These are phyloP conservation scores for Craterostigma plantagineum DNA, from an alignment of 257 asterid species.

Conservation along the genomic window DNA sequence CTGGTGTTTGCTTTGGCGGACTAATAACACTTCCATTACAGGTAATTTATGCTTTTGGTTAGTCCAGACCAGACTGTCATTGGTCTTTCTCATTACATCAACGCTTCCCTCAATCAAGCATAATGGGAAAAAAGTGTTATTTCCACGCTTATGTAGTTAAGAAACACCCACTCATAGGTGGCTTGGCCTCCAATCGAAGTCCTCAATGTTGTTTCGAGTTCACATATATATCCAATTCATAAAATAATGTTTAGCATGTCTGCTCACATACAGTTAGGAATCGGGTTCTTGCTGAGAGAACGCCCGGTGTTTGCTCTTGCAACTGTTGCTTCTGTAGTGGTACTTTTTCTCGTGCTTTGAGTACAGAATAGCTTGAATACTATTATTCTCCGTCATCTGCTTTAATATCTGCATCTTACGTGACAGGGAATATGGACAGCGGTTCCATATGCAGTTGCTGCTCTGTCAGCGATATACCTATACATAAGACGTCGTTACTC, in stretches of 20 bases:
- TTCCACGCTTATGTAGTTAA: no score
- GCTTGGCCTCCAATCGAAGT: no score
- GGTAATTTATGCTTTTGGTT: conserved; percentile 22
- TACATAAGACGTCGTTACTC: conserved; percentile 35
- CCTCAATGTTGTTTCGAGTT: no score
- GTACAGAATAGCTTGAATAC: background rate
- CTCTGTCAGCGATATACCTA: conserved; percentile 44
- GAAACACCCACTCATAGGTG: no score
- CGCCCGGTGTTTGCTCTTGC: conserved; percentile 69
- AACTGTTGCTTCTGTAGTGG: conserved; percentile 75
- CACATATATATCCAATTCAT: no score
- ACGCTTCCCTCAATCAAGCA: background rate
- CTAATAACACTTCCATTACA: conserved; percentile 66
- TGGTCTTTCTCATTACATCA: background rate
- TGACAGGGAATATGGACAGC: conserved; percentile 75
- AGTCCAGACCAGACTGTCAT: background rate
- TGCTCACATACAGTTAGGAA: conserved; percentile 34
- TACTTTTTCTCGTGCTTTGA: conserved; percentile 13
- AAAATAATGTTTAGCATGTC: background rate
- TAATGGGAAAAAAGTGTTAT: no score
- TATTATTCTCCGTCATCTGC: background rate
- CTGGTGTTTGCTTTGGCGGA: conserved; percentile 92
- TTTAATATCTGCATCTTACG: conserved; percentile 6
- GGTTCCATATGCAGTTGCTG: conserved; percentile 62
- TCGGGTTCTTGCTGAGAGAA: conserved; percentile 68